Evolutionary conservation across 352 stramenopile species (phyloP).

Genomic region (Globisporangium irregulare): DNA sequence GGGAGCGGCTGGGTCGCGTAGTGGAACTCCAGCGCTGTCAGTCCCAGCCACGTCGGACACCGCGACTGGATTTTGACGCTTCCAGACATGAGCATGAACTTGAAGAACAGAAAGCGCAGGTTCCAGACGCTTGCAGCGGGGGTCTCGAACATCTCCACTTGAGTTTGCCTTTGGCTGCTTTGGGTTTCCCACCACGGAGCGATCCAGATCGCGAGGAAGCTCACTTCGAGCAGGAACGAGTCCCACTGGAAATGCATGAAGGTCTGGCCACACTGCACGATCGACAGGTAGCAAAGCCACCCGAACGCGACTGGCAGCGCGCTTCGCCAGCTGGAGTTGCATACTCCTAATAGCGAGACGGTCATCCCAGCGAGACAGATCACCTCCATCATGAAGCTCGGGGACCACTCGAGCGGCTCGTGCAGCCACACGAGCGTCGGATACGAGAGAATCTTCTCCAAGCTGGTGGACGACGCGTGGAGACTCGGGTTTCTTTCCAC

Average conservation of each 20-base stretch:
- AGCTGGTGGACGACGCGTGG: slow-evolving; percentile 14
- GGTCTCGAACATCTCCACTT: slow-evolving; percentile 26
- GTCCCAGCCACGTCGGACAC: slow-evolving; percentile 88
- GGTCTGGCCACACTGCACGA: slow-evolving; percentile 70
- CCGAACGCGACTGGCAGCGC: slow-evolving; percentile 31
- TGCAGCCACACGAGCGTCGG: slow-evolving; percentile 62
- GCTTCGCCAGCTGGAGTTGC: slow-evolving; percentile 28
- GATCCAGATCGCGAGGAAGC: slow-evolving; percentile 59
- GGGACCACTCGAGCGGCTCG: slow-evolving; percentile 37
- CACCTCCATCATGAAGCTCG: slow-evolving; percentile 41
- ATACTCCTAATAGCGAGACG: slow-evolving; percentile 26
- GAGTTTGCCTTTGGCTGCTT: neutral
- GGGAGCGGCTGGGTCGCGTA: slow-evolving; percentile 88
- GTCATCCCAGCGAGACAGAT: slow-evolving; percentile 37
- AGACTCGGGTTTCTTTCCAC: slow-evolving; percentile 19
- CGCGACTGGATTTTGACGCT: slow-evolving; percentile 89
- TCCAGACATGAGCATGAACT: slow-evolving; percentile 93
- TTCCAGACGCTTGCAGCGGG: slow-evolving; percentile 43
- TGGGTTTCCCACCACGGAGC: slow-evolving; percentile 33
- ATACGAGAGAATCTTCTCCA: slow-evolving; percentile 26
- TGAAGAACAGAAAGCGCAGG: slow-evolving; percentile 90
- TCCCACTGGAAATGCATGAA: slow-evolving; percentile 95
- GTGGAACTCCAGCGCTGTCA: slow-evolving; percentile 91
- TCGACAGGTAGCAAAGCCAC: slow-evolving; percentile 75
- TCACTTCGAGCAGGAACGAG: slow-evolving; percentile 86